Evolutionary conservation across 352 stramenopile species (phyloP).

Genomic region (Phytophthora sansomeana): DNA sequence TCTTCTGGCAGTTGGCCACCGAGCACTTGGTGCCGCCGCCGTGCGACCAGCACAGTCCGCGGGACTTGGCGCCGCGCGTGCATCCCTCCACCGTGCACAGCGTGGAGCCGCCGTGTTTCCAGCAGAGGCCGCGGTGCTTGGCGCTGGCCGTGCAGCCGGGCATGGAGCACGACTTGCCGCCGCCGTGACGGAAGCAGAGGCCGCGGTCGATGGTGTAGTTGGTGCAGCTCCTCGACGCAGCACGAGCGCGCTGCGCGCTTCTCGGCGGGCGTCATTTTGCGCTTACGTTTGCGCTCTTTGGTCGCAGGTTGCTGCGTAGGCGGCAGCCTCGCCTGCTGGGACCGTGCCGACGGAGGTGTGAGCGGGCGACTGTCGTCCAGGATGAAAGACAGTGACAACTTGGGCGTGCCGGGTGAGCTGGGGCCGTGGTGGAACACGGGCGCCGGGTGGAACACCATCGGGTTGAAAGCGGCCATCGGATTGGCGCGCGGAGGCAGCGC

Average conservation of each 20-base stretch:
- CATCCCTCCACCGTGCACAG: slow-evolving; percentile 31
- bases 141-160: slow-evolving; percentile 53
- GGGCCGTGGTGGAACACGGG: slow-evolving; percentile 8
- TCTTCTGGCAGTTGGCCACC: slow-evolving; percentile 14
- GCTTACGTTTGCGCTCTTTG: slow-evolving; percentile 6
- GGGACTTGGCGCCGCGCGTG: slow-evolving; percentile 46
- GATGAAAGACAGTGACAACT: slow-evolving; percentile 34
- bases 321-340: slow-evolving; percentile 1
- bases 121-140: slow-evolving; percentile 54
- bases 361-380: slow-evolving; percentile 30
- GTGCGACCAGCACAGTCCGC: slow-evolving; percentile 61
- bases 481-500: slow-evolving; percentile 2
- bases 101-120: slow-evolving; percentile 48
- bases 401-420: slow-evolving; percentile 11
- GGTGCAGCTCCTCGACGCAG: slow-evolving; percentile 47
- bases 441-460: neutral
- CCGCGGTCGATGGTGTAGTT: slow-evolving; percentile 65
- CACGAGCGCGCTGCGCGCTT: slow-evolving; percentile 42
- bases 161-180: slow-evolving; percentile 56
- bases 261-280: slow-evolving; percentile 13
- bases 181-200: slow-evolving; percentile 48
- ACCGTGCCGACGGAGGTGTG: slow-evolving; percentile 3
- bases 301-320: neutral
- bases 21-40: slow-evolving; percentile 31
- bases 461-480: too few species aligned